Evolutionary conservation across 805 yeast genomes (phyloP).

Genomic region (Wickerhamiella azyma): DNA sequence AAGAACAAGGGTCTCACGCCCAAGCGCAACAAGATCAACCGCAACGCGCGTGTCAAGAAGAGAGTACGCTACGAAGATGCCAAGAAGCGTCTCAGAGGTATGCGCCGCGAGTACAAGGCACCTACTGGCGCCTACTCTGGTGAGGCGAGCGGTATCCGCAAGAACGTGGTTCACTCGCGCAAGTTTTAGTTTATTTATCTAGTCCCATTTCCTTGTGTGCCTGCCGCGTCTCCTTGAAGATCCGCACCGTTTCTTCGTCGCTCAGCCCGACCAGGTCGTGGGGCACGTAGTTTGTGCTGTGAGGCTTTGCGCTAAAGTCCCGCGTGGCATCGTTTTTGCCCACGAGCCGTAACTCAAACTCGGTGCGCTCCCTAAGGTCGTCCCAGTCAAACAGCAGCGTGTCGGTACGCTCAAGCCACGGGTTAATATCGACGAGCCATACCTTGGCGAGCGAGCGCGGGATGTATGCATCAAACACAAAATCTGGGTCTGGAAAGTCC

Average conservation of each 20-base stretch:
- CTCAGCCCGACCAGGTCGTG: slow-evolving; percentile 60
- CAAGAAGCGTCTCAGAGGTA: slow-evolving; percentile 80
- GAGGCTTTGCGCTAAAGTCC: slow-evolving; percentile 66
- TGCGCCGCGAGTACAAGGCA: slow-evolving; percentile 72
- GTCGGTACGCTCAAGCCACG: slow-evolving; percentile 68
- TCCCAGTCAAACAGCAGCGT: slow-evolving; percentile 72
- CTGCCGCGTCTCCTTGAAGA: slow-evolving; percentile 9
- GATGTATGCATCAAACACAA: slow-evolving; percentile 69
- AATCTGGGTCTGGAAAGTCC: slow-evolving; percentile 41
- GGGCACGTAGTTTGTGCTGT: slow-evolving; percentile 86
- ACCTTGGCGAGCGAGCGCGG: slow-evolving; percentile 59
- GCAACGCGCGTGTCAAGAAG: slow-evolving; percentile 96
- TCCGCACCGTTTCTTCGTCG: slow-evolving; percentile 13
- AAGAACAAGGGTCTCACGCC: slow-evolving; percentile 96
- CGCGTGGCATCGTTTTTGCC: slow-evolving; percentile 50
- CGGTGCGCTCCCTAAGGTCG: slow-evolving; percentile 36
- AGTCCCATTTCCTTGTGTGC: not conserved
- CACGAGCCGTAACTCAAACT: slow-evolving; percentile 45
- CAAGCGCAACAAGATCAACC: slow-evolving; percentile 79
- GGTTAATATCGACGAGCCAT: slow-evolving; percentile 73
- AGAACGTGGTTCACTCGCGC: slow-evolving; percentile 78
- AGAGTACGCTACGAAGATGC: slow-evolving; percentile 93
- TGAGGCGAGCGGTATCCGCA: slow-evolving; percentile 94
- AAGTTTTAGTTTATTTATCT: slow-evolving; percentile 33
- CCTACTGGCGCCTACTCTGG: slow-evolving; percentile 77